Evolutionary conservation across 345 rosid species (phyloP).

Genomic region (Arabis hirsuta): DNA sequence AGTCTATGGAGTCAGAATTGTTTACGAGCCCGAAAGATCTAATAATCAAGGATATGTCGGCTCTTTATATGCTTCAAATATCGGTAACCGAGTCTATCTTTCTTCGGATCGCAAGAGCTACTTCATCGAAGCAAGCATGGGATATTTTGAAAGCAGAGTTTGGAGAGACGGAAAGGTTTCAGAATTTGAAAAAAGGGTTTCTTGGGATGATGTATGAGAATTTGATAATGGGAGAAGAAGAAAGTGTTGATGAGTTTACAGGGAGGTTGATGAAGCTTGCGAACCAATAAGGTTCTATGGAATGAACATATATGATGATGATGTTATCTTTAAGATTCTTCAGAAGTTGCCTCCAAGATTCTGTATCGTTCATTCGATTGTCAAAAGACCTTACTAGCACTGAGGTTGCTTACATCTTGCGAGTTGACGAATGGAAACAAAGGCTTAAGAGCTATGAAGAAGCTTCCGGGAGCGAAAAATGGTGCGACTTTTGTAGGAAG

Average conservation of each 20-base stretch:
- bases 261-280: too few species aligned
- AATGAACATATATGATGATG: neutral
- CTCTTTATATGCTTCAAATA: slow-evolving; percentile 7
- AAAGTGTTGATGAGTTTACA: too few species aligned
- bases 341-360: neutral
- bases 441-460: too few species aligned
- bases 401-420: neutral
- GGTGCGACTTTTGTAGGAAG: too few species aligned
- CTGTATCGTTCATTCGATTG: neutral
- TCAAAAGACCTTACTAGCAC: neutral
- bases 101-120: too few species aligned
- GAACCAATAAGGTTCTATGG: neutral
- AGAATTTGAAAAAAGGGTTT: neutral
- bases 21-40: neutral
- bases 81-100: too few species aligned
- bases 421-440: neutral
- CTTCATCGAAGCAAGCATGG: neutral
- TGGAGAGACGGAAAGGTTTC: neutral
- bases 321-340: slow-evolving; percentile 4
- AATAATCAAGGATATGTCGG: slow-evolving; percentile 17
- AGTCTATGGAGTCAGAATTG: too few species aligned
- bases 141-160: neutral
- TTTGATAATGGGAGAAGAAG: neutral
- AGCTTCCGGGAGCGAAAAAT: too few species aligned
- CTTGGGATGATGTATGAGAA: slow-evolving; percentile 8